phyloP scores from a whole-genome alignment of 371 early-diverging fungal species.

The Sporodiniella umbellata region DNA sequence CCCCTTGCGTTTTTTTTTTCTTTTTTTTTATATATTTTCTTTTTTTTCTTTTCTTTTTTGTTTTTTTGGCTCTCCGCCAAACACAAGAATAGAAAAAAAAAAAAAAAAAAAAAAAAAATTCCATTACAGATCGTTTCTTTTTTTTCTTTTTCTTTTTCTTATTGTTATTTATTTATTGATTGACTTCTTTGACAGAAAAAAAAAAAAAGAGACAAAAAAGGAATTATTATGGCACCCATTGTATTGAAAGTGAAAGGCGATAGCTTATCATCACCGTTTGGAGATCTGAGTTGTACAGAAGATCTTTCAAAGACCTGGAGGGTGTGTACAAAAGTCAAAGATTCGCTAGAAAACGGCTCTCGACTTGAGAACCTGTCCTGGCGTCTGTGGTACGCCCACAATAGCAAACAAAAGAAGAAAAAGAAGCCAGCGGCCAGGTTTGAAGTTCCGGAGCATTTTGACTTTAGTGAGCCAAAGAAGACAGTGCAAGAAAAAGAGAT shows the following conservation, averaged over 20 bases:
- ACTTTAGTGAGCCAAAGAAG: slow-evolving; percentile 15
- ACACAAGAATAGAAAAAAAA: too few species aligned
- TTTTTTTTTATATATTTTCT: slow-evolving; percentile 2
- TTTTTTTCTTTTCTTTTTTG: slow-evolving; percentile 3
- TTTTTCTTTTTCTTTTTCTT: background rate
- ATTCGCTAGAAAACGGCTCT: slow-evolving; percentile 80
- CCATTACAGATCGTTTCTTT: too few species aligned
- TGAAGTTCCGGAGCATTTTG: slow-evolving; percentile 23
- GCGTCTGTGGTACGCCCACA: slow-evolving; percentile 81
- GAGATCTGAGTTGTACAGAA: slow-evolving; percentile 59
- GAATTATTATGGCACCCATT: slow-evolving; percentile 62
- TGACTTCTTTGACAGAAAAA: background rate
- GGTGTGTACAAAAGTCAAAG: slow-evolving; percentile 85
- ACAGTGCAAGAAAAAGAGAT: slow-evolving; percentile 10
- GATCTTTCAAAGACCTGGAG: slow-evolving; percentile 79
- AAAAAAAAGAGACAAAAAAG: background rate
- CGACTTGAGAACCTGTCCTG: slow-evolving; percentile 86
- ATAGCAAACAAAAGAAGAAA: slow-evolving; percentile 37
- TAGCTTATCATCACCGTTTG: slow-evolving; percentile 62
- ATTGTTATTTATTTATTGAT: too few species aligned
- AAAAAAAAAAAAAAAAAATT: background rate
- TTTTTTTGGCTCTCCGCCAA: background rate
- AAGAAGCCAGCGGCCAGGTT: slow-evolving; percentile 6
- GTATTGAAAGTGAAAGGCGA: slow-evolving; percentile 69
- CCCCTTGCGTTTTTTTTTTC: slow-evolving; percentile 12